Evolutionary conservation across 2,329 filamentous ascomycete genomes (phyloP).

Genomic region (Fusarium sp.): DNA sequence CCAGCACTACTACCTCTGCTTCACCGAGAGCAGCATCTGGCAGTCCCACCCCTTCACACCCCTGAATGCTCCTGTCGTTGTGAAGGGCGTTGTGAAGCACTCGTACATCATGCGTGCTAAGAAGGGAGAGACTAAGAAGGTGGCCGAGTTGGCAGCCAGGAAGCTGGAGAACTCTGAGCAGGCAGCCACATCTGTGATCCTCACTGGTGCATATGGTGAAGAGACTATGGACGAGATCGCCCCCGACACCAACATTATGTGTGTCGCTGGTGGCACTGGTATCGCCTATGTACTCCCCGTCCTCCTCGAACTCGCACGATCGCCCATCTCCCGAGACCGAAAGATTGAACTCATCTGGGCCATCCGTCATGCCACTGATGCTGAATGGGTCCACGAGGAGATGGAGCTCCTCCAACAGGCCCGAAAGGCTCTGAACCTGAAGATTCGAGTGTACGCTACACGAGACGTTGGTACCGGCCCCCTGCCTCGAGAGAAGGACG

Average conservation of each 20-base stretch:
- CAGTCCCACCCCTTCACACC: constrained; percentile 80
- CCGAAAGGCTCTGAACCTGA: constrained; percentile 56
- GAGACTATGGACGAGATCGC: constrained; percentile 57
- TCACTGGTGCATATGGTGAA: constrained; percentile 74
- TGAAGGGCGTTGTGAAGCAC: constrained; percentile 58
- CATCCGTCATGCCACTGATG: constrained; percentile 65
- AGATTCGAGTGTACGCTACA: constrained; percentile 70
- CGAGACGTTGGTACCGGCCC: constrained; percentile 54
- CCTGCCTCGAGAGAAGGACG: constrained; percentile 39
- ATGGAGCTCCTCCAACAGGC: constrained; percentile 60
- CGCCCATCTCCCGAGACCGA: constrained; percentile 59
- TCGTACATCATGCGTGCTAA: constrained; percentile 70
- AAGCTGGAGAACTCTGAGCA: constrained; percentile 48
- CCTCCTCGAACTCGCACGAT: constrained; percentile 49
- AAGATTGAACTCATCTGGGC: constrained; percentile 75
- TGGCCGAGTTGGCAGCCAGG: constrained; percentile 59
- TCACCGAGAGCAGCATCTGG: constrained; percentile 75
- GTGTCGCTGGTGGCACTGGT: constrained; percentile 56
- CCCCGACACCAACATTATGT: constrained; percentile 54
- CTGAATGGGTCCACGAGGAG: constrained; percentile 70
- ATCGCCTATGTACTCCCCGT: constrained; percentile 55
- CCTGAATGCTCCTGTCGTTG: constrained; percentile 62
- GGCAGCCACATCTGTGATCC: constrained; percentile 65
- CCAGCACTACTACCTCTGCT: constrained; percentile 79
- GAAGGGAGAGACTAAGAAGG: constrained; percentile 68